Evolutionary conservation across 2,329 filamentous ascomycete species (phyloP).

Genomic region (Pseudonectria buxi): DNA sequence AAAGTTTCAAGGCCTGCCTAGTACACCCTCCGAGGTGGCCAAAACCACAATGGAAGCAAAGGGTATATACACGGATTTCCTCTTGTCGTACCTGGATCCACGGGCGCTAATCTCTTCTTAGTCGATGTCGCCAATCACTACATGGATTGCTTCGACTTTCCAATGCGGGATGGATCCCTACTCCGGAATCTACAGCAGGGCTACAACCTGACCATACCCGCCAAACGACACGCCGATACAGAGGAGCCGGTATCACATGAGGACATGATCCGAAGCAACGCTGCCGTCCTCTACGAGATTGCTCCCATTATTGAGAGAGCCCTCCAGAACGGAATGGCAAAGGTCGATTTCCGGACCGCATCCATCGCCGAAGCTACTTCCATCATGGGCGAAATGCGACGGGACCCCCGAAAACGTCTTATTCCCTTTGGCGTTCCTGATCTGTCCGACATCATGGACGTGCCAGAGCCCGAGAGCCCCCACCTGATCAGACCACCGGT

Average conservation of each 20-base stretch:
- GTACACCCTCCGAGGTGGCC: background rate
- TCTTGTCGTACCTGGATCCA: background rate
- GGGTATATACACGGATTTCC: background rate
- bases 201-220: conserved; percentile 14
- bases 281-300: conserved; percentile 19
- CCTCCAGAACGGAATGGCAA: conserved; percentile 8
- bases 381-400: conserved; percentile 12
- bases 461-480: conserved; percentile 22
- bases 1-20: too few species aligned
- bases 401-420: conserved; percentile 16
- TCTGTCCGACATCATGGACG: conserved; percentile 23
- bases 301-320: conserved; percentile 20
- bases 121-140: conserved; percentile 12
- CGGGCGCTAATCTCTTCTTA: background rate
- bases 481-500: conserved; percentile 15
- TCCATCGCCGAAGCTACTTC: conserved; percentile 19
- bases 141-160: conserved; percentile 5
- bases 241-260: conserved; percentile 8
- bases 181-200: conserved; percentile 7
- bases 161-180: conserved; percentile 3
- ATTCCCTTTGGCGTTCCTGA: conserved; percentile 18
- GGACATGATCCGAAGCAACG: conserved; percentile 20
- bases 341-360: conserved; percentile 21
- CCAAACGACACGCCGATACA: conserved; percentile 22
- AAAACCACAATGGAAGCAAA: background rate